Conservation (phyloP, 2,329 filamentous ascomycete genomes). For the Ceratocystis variospora region DNA sequence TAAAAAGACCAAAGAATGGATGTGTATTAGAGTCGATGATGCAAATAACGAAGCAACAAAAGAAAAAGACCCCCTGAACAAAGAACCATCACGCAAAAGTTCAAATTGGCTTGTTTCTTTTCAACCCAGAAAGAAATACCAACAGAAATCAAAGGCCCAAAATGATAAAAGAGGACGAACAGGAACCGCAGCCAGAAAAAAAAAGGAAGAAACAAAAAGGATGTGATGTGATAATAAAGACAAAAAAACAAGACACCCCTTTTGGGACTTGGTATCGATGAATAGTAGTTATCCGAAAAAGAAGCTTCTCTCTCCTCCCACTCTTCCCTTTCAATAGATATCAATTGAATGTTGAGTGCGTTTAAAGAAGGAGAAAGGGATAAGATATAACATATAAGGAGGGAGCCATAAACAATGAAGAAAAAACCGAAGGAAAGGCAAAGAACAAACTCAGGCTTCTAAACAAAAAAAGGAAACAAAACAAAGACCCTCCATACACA, state of each 20-base stretch:
- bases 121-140: neutral
- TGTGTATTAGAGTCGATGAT: neutral
- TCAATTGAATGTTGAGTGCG: neutral
- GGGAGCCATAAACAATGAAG: neutral
- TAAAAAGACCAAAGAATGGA: neutral
- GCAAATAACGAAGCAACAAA: neutral
- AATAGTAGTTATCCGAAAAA: neutral
- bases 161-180: constrained; percentile 8
- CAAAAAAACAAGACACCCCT: neutral
- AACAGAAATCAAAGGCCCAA: constrained; percentile 1
- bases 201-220: neutral
- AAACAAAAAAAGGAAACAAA: neutral
- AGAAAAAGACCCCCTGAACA: neutral
- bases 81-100: neutral
- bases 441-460: neutral
- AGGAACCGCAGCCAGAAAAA: constrained; percentile 6
- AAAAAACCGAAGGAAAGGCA: neutral
- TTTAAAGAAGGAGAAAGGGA: neutral
- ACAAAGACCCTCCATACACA: neutral
- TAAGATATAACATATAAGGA: neutral
- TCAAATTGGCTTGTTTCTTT: neutral
- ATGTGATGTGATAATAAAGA: neutral
- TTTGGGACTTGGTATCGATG: constrained; percentile 2
- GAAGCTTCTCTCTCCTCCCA: neutral
- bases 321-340: neutral